Conservation (phyloP, 192 early-diverging fungal species). For the Backusella macrospora region DNA sequence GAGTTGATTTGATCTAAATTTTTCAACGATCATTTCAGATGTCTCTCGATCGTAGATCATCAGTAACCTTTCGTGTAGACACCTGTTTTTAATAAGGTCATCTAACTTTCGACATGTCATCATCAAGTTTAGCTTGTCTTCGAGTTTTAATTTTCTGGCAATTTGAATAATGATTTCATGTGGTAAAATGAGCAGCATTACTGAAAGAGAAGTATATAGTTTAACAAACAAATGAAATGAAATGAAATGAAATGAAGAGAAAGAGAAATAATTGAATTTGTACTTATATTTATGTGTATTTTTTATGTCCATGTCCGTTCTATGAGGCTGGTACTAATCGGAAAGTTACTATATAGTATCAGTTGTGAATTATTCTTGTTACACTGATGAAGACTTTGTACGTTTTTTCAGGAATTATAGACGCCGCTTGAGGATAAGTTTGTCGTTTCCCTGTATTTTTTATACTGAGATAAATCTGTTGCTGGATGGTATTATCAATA, state of each 20-base stretch:
- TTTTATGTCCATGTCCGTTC: too few species aligned
- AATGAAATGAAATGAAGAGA: not conserved
- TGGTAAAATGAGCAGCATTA: not conserved
- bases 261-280: not conserved
- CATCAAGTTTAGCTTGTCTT: not conserved
- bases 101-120: not conserved
- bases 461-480: too few species aligned
- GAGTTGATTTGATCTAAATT: not conserved
- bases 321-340: too few species aligned
- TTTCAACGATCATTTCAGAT: not conserved
- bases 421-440: too few species aligned
- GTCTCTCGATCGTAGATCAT: not conserved
- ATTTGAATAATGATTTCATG: not conserved
- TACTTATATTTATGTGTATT: too few species aligned
- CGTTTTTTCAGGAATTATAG: too few species aligned
- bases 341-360: too few species aligned
- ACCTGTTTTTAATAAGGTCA: not conserved
- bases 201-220: not conserved
- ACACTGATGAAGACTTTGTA: too few species aligned
- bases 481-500: too few species aligned
- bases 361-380: too few species aligned
- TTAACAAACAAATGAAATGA: too few species aligned
- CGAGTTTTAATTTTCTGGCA: not conserved
- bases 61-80: not conserved
- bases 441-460: too few species aligned